Evolutionary conservation across 257 asterid genomes (phyloP), one percentile per base, ranked within the genome.

Genomic region (Cordia subcordata): DNA sequence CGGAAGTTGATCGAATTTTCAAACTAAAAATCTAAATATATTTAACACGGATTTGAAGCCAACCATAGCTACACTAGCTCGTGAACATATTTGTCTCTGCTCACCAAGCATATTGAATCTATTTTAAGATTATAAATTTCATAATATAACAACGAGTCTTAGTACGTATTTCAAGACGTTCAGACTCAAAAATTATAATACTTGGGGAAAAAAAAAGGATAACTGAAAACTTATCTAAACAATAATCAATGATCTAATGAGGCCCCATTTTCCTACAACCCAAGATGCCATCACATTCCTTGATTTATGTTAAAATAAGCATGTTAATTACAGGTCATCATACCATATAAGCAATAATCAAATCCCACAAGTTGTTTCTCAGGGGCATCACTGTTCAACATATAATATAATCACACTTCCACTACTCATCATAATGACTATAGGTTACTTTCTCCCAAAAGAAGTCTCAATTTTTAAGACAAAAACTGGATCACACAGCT

Each of bases 391-490:
- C 16, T 11, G n/a, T n/a, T 11, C 27, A 27, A 27, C 10, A 42
- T 19, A 11, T 15, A 20, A 53, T 53, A 53, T 20, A 13, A 17
- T 49, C 19, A 58, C 49, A 16, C 63, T 64, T 58, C 75, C 81
- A 79, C 61, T 68, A 49, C 79, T 39, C 66, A 78, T 74, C 81
- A 79, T 79, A 57, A 82, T 84, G 72, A 78, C 13, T 57, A 23
- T 62, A 58, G 78, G 86, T 81, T 79, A 81, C 93, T 84, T 77
- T 79, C 72, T 71, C 72, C 83, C 13, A 67, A 65, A 60, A 77
- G 33, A 73, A 47, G n/a, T 45, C 57, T 76, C 71, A 54, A 39
- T 72, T 58, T 47, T 46, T 69, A 57, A 20, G n/a, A 54, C 6
- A 75, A 77, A 60, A 63, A 70, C 65, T 68, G 74, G 75, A 75